A percentile compares a stretch with the other conserved stretches of the same genome.
Conservation (phyloP, 1,139 yeast species). For the Taphrina betulina region DNA sequence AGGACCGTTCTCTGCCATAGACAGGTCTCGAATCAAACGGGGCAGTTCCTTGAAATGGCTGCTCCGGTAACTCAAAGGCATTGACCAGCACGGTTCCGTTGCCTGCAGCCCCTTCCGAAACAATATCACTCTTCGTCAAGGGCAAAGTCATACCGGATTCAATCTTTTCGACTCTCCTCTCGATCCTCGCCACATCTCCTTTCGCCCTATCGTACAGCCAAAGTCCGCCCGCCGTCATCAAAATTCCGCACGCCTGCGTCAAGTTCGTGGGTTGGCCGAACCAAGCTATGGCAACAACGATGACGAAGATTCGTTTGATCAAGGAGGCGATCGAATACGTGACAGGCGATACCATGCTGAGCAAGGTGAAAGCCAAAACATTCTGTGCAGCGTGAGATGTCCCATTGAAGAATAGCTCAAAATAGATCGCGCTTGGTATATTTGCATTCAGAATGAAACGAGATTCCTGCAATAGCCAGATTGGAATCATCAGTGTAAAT, state of each 20-base stretch:
- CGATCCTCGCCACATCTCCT: slow-evolving; percentile 35
- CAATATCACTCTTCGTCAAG: background rate
- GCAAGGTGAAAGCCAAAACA: slow-evolving; percentile 80
- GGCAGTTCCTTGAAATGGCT: background rate
- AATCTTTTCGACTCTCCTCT: slow-evolving; percentile 24
- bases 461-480: slow-evolving; percentile 70
- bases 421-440: slow-evolving; percentile 24
- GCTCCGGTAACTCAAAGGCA: background rate
- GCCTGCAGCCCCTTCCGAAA: background rate
- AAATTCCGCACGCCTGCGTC: slow-evolving; percentile 67
- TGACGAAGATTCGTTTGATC: slow-evolving; percentile 81
- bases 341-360: slow-evolving; percentile 82
- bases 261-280: slow-evolving; percentile 57
- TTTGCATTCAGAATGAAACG: slow-evolving; percentile 34
- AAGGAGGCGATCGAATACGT: slow-evolving; percentile 89
- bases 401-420: slow-evolving; percentile 51
- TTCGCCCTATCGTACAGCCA: slow-evolving; percentile 38
- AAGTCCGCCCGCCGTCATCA: slow-evolving; percentile 53
- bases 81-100: background rate
- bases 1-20: slow-evolving; percentile 4
- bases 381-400: slow-evolving; percentile 81
- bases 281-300: slow-evolving; percentile 74
- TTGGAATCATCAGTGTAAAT: slow-evolving; percentile 70
- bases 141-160: slow-evolving; percentile 28
- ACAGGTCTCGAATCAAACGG: background rate